Base-by-base conservation (phyloP, 1,284 basidiomycete genomes). In the Boletus smithii region DNA sequence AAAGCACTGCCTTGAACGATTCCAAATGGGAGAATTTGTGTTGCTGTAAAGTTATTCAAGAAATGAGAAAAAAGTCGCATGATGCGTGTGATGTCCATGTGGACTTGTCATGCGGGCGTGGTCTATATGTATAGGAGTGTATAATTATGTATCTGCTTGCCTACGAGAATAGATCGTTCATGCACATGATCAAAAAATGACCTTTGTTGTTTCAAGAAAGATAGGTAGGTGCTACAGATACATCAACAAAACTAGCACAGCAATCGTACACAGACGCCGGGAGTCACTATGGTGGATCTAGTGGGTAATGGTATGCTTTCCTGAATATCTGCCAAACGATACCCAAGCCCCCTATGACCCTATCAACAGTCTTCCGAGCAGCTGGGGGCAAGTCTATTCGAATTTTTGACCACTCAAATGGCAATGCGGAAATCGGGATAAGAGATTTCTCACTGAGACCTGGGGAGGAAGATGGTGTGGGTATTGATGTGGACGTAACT, bases 241-340 rank as follows among this genome's bases (percentile, higher is more conserved):
- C 57, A 60, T 23, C 34, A 32, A 37, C 20, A 40, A 6, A 41
- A 40, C 31, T 18, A 43, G n/a, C n/a, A n/a, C 27, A 56, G 30
- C 35, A 48, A 38, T 46, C 46, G 41, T 42, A 50, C 41, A 50
- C 27, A 9, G 18, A 18, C 14, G 16, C 27, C 17, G 22, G 17
- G 10, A 42, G 26, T 24, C 16, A 16, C 61, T 58, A 66, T 23
- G 76, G 73, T 35, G 80, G 77, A 55, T 76, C 72, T 43, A 81
- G 58, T 11, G 80, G 79, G 59, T 81, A 81, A 60, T 81, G 79
- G 55, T 80, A 81, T 31, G 67, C 68, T 64, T 63, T 76, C 55
- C 73, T 68, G 39, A 73, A 59, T 35, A 75, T 49, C 46, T 71
- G 63, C 79, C 79, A 81, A 13, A 78, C 61, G n/a, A 67, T 54